Evolutionary conservation across 2,329 filamentous ascomycete genomes (phyloP).

Genomic region (Fusarium sp.): DNA sequence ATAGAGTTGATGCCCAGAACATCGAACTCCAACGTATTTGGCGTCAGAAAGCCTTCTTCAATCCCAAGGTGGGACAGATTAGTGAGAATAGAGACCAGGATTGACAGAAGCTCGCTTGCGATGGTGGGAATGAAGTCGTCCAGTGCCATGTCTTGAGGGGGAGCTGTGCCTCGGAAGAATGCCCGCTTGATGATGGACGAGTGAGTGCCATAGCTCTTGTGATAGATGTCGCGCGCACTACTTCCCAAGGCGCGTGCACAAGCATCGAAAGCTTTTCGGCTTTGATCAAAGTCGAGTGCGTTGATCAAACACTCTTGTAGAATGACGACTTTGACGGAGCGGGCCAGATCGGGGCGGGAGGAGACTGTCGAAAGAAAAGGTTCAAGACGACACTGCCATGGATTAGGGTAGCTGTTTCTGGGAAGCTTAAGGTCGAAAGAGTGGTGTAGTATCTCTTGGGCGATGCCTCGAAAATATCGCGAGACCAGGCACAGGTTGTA

Average conservation of each 20-base stretch:
- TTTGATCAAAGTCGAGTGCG: neutral
- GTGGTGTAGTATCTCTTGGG: slow-evolving; percentile 13
- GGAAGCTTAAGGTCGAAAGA: slow-evolving; percentile 9
- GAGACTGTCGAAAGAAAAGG: slow-evolving; percentile 15
- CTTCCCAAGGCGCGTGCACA: neutral
- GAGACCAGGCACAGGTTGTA: slow-evolving; percentile 13
- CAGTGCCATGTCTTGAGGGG: fast-evolving
- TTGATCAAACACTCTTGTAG: neutral
- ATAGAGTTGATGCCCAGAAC: neutral
- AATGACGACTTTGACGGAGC: neutral
- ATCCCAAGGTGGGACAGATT: neutral
- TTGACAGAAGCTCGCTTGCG: neutral
- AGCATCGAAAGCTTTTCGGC: neutral
- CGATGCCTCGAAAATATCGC: neutral
- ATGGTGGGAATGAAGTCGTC: neutral
- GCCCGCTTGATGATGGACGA: neutral
- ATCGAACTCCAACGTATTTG: too few species aligned
- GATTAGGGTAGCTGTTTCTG: too few species aligned
- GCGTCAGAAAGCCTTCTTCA: too few species aligned
- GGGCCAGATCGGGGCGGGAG: slow-evolving; percentile 6
- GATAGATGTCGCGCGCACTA: neutral
- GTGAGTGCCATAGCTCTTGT: fast-evolving
- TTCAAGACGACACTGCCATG: neutral
- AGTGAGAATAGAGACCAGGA: neutral
- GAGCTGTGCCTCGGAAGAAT: neutral